These are phyloP conservation scores for Leccinum subgranulosum DNA, from an alignment of 768 basidiomycete genomes.

Conservation along the genomic window DNA sequence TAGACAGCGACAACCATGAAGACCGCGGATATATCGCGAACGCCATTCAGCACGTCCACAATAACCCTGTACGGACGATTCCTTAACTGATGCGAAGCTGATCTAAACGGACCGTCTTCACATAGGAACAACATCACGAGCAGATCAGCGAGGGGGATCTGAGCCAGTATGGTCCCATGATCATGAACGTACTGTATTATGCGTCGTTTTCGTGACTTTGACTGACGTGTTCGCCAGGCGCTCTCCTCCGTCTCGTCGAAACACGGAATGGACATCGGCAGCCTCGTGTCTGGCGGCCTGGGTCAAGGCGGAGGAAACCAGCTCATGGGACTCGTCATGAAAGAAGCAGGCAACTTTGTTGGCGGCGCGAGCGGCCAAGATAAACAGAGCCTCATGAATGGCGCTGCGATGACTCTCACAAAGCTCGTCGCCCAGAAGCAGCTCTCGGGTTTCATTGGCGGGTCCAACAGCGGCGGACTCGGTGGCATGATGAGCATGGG, in stretches of 20 bases:
- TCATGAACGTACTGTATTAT: slow-evolving; percentile 10
- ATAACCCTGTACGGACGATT: slow-evolving; percentile 15
- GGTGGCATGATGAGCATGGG: slow-evolving; percentile 49
- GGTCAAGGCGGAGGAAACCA: slow-evolving; percentile 51
- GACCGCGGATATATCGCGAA: slow-evolving; percentile 9
- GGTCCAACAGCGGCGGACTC: slow-evolving; percentile 69
- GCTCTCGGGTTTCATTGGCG: slow-evolving; percentile 43
- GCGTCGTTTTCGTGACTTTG: neutral
- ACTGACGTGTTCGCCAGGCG: slow-evolving; percentile 15
- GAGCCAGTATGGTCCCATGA: slow-evolving; percentile 19
- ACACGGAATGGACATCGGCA: slow-evolving; percentile 33
- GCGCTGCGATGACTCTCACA: slow-evolving; percentile 83
- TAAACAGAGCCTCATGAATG: slow-evolving; percentile 82
- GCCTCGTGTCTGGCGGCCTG: slow-evolving; percentile 31
- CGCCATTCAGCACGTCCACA: slow-evolving; percentile 22
- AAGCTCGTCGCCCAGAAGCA: slow-evolving; percentile 74
- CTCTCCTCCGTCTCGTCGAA: slow-evolving; percentile 12
- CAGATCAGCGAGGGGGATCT: slow-evolving; percentile 9
- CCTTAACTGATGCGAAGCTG: neutral
- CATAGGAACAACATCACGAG: slow-evolving; percentile 16
- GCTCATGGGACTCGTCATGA: slow-evolving; percentile 85
- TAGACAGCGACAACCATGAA: slow-evolving; percentile 25
- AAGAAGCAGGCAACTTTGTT: slow-evolving; percentile 73
- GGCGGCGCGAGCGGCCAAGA: slow-evolving; percentile 55
- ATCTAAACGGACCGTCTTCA: slow-evolving; percentile 1